Conservation (phyloP, 1,284 basidiomycete genomes). For the Coniophora puteana region DNA sequence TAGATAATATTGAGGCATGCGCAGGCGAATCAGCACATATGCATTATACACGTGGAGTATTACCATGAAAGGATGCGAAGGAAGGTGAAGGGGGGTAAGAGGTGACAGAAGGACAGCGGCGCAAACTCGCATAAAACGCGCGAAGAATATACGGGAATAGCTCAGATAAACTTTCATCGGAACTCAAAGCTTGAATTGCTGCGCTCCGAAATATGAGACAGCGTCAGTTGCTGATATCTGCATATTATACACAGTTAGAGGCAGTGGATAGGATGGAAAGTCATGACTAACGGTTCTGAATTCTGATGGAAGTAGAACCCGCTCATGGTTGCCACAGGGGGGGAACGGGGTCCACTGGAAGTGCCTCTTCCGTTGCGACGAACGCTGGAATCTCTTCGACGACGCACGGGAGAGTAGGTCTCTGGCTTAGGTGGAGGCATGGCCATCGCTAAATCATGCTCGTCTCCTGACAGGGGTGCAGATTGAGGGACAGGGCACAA, state of each 20-base stretch:
- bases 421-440: slow-evolving; percentile 31
- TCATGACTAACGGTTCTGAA: slow-evolving; percentile 72
- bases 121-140: no score
- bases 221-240: slow-evolving; percentile 66
- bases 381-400: slow-evolving; percentile 44
- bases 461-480: slow-evolving; percentile 30
- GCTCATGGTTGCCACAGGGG: slow-evolving; percentile 69
- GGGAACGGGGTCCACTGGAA: slow-evolving; percentile 35
- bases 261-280: slow-evolving; percentile 2
- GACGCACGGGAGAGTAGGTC: slow-evolving; percentile 28
- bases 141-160: no score
- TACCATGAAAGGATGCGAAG: no score
- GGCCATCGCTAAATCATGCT: slow-evolving; percentile 18
- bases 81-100: no score
- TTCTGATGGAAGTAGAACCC: slow-evolving; percentile 95
- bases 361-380: slow-evolving; percentile 35
- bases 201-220: slow-evolving; percentile 54
- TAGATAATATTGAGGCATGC: no score
- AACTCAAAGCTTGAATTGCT: slow-evolving; percentile 64
- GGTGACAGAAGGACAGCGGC: no score
- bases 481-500: slow-evolving; percentile 27
- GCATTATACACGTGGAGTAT: no score
- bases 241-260: slow-evolving; percentile 13
- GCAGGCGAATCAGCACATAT: no score
- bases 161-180: slow-evolving; percentile 38